A percentile compares a stretch with the other conserved stretches of the same genome.
Conservation (phyloP, 139 green algal species). For the Micractinium sp. region DNA sequence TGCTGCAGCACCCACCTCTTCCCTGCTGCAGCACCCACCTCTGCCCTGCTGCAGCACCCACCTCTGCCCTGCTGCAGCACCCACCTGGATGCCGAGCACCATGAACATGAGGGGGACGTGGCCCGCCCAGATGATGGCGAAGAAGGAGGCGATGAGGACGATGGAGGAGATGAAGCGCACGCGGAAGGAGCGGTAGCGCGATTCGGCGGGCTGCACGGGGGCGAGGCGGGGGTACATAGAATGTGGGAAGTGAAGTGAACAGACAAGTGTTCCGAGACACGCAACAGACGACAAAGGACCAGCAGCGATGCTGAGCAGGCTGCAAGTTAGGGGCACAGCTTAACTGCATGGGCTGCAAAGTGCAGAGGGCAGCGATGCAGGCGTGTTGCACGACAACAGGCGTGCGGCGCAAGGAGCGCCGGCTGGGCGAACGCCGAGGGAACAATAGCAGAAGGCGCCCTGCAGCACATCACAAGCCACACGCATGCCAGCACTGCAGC, state of each 20-base stretch:
- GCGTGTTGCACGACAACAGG: too few relatives aligned
- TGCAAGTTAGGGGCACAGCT: too few relatives aligned
- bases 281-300: neutral
- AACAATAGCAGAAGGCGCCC: neutral
- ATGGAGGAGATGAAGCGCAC: constrained; percentile 77
- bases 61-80: neutral
- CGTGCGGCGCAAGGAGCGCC: too few relatives aligned
- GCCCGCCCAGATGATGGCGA: constrained; percentile 75
- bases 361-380: too few relatives aligned
- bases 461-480: neutral
- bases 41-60: neutral
- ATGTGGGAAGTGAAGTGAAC: neutral
- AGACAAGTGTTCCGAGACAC: neutral
- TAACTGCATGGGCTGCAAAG: too few relatives aligned
- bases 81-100: constrained; percentile 82
- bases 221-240: neutral
- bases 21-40: too few relatives aligned
- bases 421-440: too few relatives aligned
- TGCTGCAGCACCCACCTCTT: too few relatives aligned
- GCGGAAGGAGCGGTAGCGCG: constrained; percentile 65
- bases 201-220: neutral
- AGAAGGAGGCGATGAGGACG: constrained; percentile 76
- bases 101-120: constrained; percentile 88
- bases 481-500: neutral
- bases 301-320: neutral